Evolutionary conservation across 805 yeast genomes (phyloP), one percentile per base, ranked within the genome.

Genomic region (Citeromyces matritensis): DNA sequence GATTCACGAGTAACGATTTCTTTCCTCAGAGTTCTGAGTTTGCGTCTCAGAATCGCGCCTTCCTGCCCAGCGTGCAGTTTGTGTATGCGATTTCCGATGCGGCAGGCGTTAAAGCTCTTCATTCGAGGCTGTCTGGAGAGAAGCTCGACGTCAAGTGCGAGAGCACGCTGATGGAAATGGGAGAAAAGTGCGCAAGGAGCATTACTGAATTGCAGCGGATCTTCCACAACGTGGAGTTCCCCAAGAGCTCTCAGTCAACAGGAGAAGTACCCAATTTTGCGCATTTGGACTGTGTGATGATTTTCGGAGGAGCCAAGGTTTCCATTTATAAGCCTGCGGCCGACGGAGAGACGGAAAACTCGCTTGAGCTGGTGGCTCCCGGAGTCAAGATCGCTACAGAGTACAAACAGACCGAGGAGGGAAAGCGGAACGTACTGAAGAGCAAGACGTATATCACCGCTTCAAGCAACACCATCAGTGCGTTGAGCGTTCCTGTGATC

Each of bases 401-500:
- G 35, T 84, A 82, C 44, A 46, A 49, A 3, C 65, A 61, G 39
- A 54, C 55, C 24, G 35, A 45, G 0, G 21, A 31, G 6, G 33
- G 21, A 6, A 9, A 21, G 21, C 24, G 58, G 56, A 79, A 67
- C 41, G 44, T 38, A 15, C 41, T 75, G 14, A 57, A 62, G 13
- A 50, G 66, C 17, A 80, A 78, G 35, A 57, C 78, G 1, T 49
- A 63, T 7, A 71, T 81, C 8, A 67, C 81, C 11, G 63, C 82
- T 1, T 81, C 95, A 0, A 71, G 69, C 31, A 91, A 91, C 44
- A 64, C 63, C 0, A 43, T 91, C 3, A 65, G 67, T 35, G 70
- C 95, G 0, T 57, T 73, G 0, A 83, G 94, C 49, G 84, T 84
- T 24, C 94, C 95, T 0, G 76, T 82, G 4, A 43, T 84, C 3